Evolutionary conservation across 768 basidiomycete genomes (phyloP), one percentile per base, ranked within the genome.

Genomic region (Russula ochroleuca): DNA sequence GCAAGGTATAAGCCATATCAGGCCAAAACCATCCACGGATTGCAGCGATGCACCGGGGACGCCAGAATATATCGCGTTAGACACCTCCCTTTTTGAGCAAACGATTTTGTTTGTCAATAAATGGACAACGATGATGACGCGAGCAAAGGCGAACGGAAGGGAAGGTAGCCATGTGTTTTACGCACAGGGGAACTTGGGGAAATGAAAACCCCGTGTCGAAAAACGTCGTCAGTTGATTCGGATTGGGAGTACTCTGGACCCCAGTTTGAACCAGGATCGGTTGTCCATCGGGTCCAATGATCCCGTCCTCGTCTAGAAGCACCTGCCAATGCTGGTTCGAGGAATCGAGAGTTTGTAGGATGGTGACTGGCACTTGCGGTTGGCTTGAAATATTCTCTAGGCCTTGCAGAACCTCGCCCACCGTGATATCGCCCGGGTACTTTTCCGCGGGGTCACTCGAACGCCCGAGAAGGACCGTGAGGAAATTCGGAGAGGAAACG

Each of bases 1-100:
- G 65, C 76, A 76, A 5, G 76, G 76, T 21, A 77, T 47, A 5
- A 69, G 67, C 73, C 75, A 77, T 45, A 45, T 45, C n/a, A 9
- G 8, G 43, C 43, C 43, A 13, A 69, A 23, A 38, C 64, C 64
- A 11, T 65, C 54, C 19, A 70, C 59, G n/a, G 59, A 67, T 33
- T 61, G 60, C 14, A 70, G 69, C 37, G 65, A 64, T 17, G 76
- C 75, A 15, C 72, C 74, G 0, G 73, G 74, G 0, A 76, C 68
- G 9, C 43, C 43, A 45, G 43, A 69, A 63, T 76, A 76, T 51
- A 77, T 76, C n/a, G 73, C 74, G 23, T 73, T 73, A 1, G 74
- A 59, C 19, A 72, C 68, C 25, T 59, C 65, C 40, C 69, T 70
- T 45, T 70, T 45, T 4, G n/a, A n/a, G 10, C 45, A 21, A 21